Conservation (phyloP, 345 rosid species). For the Eucalyptus melliodora region DNA sequence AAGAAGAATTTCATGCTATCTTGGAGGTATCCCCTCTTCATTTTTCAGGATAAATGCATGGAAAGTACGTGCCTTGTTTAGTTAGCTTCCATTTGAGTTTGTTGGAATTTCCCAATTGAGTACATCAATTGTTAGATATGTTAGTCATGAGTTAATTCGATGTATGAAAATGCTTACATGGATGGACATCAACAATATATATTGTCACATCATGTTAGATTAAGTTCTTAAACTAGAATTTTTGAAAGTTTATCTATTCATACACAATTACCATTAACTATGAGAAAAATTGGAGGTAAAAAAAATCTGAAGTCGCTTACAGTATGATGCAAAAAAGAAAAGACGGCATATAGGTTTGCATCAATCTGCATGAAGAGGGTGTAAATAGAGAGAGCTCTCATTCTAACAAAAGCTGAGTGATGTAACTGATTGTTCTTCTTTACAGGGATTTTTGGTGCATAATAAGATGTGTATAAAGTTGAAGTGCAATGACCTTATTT, state of each 20-base stretch:
- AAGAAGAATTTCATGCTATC: conserved; percentile 77
- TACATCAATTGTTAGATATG: neutral
- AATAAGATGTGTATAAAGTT: neutral
- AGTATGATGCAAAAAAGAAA: neutral
- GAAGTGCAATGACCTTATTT: neutral
- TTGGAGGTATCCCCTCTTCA: conserved; percentile 38
- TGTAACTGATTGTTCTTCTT: neutral
- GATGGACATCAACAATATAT: neutral
- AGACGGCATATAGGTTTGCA: neutral
- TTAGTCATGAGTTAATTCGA: neutral
- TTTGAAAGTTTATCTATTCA: neutral
- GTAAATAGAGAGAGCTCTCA: neutral
- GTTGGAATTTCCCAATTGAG: neutral
- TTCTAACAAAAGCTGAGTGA: neutral
- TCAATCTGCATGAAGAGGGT: neutral
- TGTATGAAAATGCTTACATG: neutral
- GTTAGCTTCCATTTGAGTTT: neutral
- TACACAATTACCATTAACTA: neutral
- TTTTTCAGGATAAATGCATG: neutral
- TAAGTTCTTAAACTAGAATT: neutral
- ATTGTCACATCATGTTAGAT: neutral
- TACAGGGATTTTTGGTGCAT: neutral
- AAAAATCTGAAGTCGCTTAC: neutral
- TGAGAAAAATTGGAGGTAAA: neutral
- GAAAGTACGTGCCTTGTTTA: neutral